phyloP scores from a whole-genome alignment of 805 yeast genomes.

The Priceomyces medius region DNA sequence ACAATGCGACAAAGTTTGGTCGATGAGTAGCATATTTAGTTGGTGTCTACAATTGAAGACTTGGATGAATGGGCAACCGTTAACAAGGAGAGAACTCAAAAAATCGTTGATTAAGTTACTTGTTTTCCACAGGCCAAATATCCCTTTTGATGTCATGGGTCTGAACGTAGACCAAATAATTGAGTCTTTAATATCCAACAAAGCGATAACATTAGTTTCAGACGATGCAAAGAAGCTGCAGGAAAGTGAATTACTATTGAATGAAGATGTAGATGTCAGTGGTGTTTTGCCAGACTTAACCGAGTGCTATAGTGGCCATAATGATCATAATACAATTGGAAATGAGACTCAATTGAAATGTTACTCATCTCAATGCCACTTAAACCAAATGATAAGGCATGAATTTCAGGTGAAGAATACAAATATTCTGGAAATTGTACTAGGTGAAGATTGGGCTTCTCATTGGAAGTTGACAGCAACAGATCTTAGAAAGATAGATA shows the following conservation, averaged over 20 bases:
- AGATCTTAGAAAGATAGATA: constrained; percentile 51
- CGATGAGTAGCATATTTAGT: constrained; percentile 46
- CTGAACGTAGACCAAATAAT: constrained; percentile 51
- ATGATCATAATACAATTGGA: constrained; percentile 16
- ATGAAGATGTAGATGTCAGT: constrained; percentile 20
- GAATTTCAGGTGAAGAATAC: constrained; percentile 23
- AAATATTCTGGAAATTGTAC: constrained; percentile 24
- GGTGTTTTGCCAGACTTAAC: constrained; percentile 48
- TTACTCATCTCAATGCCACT: constrained; percentile 35
- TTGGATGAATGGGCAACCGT: constrained; percentile 53
- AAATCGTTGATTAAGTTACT: constrained; percentile 51
- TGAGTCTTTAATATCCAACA: constrained; percentile 37
- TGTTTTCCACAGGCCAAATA: constrained; percentile 49
- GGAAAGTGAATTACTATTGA: constrained; percentile 12
- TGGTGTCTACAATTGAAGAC: constrained; percentile 54
- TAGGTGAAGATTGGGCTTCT: constrained; percentile 59
- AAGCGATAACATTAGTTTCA: constrained; percentile 31
- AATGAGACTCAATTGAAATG: constrained; percentile 24
- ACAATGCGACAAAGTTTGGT: constrained; percentile 46
- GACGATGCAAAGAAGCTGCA: not conserved
- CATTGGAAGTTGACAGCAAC: constrained; percentile 63
- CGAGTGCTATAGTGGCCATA: constrained; percentile 43
- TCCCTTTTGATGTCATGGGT: constrained; percentile 50
- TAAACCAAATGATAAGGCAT: constrained; percentile 32
- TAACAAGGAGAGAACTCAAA: constrained; percentile 52